Evolutionary conservation across 768 basidiomycete species (phyloP), one percentile per base, ranked within the genome.

Genomic region (Flagelloscypha sp.): DNA sequence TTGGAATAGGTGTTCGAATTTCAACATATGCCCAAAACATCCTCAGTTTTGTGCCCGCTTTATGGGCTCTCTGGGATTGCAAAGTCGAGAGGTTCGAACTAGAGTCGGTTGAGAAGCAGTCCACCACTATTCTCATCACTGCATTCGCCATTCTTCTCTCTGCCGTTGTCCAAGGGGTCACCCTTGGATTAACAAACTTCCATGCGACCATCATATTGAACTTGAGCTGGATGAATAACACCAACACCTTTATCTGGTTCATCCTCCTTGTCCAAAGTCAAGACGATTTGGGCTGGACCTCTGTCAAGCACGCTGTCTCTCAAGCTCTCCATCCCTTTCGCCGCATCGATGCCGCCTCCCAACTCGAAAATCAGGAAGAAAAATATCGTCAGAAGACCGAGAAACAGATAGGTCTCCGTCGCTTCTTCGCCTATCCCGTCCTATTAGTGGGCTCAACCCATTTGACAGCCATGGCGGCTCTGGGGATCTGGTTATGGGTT

Each of bases 71-170:
- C 11, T 27, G 9, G 9, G 33, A 35, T 18, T 12, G 33, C 24
- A 29, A 35, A 17, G 17, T 35, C 11, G 10, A 8, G 8, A 10
- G 8, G 12, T 9, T 11, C 11, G 33, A 35, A 27, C 9, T 9
- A 9, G 17, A 9, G 9, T 10, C 30, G 9, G 8, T 35, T 11
- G 23, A 11, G 11, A n/a, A 8, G 11, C 9, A 11, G 9, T 9
- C 21, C 18, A 16, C 29, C 7, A 19, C 32, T 12, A 17, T 39
- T 17, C 11, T 39, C 8, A 17, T 39, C 7, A 33, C 37, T 19
- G 37, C 34, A 12, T 19, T 23, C 22, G 37, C 37, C 19, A 17
- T 39, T 5, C 37, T 39, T 15, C 15, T 39, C 33, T 39, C 37
- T 11, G 33, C 37, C 5, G 6, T 36, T 9, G 17, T 39, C 13